Conservation (phyloP, 2,329 filamentous ascomycete species). For the Clonostachys rosea region DNA sequence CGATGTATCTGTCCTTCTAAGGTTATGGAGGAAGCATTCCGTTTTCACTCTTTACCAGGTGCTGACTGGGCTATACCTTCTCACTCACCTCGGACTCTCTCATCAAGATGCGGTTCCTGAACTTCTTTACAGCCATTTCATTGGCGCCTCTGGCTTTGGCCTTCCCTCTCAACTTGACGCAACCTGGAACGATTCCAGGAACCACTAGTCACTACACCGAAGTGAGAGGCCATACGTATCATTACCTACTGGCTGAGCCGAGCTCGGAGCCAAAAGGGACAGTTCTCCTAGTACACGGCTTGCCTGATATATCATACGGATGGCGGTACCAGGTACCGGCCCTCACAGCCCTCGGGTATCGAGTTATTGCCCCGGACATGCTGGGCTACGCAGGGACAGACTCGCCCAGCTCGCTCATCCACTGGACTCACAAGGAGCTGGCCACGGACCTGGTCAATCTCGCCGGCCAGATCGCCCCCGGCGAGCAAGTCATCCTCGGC, state of each 20-base stretch:
- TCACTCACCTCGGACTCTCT: too few relatives aligned
- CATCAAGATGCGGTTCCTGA: neutral
- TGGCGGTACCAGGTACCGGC: constrained; percentile 82
- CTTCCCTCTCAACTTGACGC: neutral
- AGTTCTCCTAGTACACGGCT: constrained; percentile 59
- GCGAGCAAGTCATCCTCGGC: constrained; percentile 60
- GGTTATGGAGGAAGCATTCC: too few relatives aligned
- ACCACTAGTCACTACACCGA: constrained; percentile 1
- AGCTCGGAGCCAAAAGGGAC: constrained; percentile 26
- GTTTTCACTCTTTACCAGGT: too few relatives aligned
- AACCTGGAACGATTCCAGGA: neutral
- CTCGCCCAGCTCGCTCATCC: constrained; percentile 49
- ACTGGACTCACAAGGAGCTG: constrained; percentile 64
- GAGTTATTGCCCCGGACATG: constrained; percentile 75
- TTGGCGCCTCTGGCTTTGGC: neutral
- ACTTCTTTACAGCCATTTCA: neutral
- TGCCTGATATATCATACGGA: constrained; percentile 70
- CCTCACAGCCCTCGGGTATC: constrained; percentile 62
- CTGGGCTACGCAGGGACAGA: constrained; percentile 75
- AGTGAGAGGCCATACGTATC: constrained; percentile 43
- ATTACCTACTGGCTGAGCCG: constrained; percentile 47
- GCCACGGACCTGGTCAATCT: constrained; percentile 69
- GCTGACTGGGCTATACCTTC: too few relatives aligned
- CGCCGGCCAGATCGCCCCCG: constrained; percentile 39
- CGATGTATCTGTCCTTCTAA: too few relatives aligned